Evolutionary conservation across 768 basidiomycete species (phyloP).

Genomic region (Pholiota conissans): DNA sequence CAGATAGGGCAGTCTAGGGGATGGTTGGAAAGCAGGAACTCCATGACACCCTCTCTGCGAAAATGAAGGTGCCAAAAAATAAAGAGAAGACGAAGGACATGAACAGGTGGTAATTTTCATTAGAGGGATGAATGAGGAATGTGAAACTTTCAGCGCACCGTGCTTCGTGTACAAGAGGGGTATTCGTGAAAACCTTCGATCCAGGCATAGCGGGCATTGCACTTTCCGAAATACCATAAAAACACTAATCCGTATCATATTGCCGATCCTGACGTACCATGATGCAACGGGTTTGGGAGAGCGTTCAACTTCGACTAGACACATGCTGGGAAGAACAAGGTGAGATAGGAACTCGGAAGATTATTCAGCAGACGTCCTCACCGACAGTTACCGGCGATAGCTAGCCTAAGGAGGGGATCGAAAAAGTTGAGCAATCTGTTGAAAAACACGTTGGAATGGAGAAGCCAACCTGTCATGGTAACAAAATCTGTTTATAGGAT

Average conservation of each 20-base stretch:
- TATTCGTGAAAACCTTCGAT: slow-evolving; percentile 90
- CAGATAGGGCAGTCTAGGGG: slow-evolving; percentile 98
- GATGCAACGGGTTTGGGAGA: slow-evolving; percentile 95
- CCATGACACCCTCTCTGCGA: slow-evolving; percentile 94
- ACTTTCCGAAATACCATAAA: slow-evolving; percentile 34
- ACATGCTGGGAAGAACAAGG: slow-evolving; percentile 68
- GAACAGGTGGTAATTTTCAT: no score
- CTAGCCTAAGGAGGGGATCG: slow-evolving; percentile 52
- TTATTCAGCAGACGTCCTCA: slow-evolving; percentile 34
- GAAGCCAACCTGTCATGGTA: slow-evolving; percentile 76
- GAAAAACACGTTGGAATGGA: background rate
- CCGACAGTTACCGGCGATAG: slow-evolving; percentile 98
- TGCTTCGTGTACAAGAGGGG: slow-evolving; percentile 87
- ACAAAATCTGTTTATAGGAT: slow-evolving; percentile 56
- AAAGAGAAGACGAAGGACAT: no score
- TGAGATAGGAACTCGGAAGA: slow-evolving; percentile 4
- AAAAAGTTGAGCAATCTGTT: slow-evolving; percentile 1
- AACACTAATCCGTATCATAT: background rate
- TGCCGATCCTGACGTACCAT: slow-evolving; percentile 49
- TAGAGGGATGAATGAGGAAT: no score
- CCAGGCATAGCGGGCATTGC: slow-evolving; percentile 99
- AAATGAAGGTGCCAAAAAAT: no score
- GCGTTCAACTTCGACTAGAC: slow-evolving; percentile 94
- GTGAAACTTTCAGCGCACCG: slow-evolving; percentile 41
- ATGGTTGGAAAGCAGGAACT: slow-evolving; percentile 96